Conservation (phyloP, 768 basidiomycete genomes). For the Tephrocybe sp. region DNA sequence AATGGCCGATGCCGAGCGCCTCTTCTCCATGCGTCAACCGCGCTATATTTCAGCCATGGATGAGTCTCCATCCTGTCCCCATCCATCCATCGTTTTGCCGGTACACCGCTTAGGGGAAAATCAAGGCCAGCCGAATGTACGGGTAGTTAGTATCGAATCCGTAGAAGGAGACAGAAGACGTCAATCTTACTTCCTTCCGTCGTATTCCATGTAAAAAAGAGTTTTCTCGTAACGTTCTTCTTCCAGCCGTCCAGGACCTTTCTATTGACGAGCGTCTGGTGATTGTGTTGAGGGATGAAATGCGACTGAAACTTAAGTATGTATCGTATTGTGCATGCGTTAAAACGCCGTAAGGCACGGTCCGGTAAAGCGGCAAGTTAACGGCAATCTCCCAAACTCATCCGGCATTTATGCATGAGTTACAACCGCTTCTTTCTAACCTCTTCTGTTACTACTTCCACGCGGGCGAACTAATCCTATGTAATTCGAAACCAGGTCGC, state of each 20-base stretch:
- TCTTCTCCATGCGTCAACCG: neutral
- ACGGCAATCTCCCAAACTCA: neutral
- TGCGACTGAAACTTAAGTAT: no score
- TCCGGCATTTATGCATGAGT: neutral
- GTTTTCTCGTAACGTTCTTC: neutral
- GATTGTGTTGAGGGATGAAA: no score
- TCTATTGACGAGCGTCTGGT: neutral
- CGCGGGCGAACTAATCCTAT: slow-evolving; percentile 7
- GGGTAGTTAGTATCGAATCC: neutral
- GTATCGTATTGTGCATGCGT: no score
- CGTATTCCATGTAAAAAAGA: no score
- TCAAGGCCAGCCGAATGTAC: neutral
- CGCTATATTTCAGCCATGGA: neutral
- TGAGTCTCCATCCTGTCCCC: neutral
- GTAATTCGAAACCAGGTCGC: slow-evolving; percentile 3
- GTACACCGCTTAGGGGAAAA: no score
- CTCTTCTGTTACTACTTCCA: slow-evolving; percentile 8
- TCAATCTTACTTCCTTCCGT: slow-evolving; percentile 2
- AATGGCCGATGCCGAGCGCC: neutral
- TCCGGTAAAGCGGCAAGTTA: slow-evolving; percentile 4
- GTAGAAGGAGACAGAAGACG: slow-evolving; percentile 8
- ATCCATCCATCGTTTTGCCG: no score
- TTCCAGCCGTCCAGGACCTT: neutral
- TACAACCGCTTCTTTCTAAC: neutral
- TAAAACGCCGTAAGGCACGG: neutral